Percentiles rank a stretch among this genome's conserved stretches.
These are phyloP conservation scores for Fusarium staphyleae DNA, from an alignment of 2,329 filamentous ascomycete species.

Conservation along the genomic window DNA sequence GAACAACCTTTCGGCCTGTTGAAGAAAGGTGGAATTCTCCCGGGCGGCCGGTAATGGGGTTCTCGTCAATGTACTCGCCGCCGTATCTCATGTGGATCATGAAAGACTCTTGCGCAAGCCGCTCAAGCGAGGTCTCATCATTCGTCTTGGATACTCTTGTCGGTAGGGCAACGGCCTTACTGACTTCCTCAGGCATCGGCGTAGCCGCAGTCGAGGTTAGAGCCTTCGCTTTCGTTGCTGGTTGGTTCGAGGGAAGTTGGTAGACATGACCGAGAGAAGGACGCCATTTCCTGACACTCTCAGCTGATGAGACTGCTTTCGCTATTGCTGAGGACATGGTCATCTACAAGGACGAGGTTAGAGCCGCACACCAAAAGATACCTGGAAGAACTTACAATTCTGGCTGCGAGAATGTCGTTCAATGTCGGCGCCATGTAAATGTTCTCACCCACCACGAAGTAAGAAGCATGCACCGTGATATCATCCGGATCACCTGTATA, in stretches of 20 bases:
- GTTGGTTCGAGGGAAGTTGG: constrained; percentile 47
- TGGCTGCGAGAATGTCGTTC: constrained; percentile 64
- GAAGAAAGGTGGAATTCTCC: constrained; percentile 71
- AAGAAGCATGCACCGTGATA: constrained; percentile 64
- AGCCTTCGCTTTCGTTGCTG: constrained; percentile 39
- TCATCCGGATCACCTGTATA: constrained; percentile 63
- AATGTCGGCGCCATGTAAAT: constrained; percentile 71
- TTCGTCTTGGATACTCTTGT: constrained; percentile 45
- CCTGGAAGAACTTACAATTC: constrained; percentile 56
- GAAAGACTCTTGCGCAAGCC: constrained; percentile 65
- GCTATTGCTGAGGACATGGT: constrained; percentile 63
- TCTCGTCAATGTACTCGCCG: constrained; percentile 72
- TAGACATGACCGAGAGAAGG: constrained; percentile 63
- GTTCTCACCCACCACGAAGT: constrained; percentile 71
- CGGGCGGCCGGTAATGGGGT: constrained; percentile 70
- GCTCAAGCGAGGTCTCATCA: constrained; percentile 52
- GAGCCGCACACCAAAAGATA: background rate
- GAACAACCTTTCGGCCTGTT: constrained; percentile 60
- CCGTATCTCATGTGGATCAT: constrained; percentile 64
- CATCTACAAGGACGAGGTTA: constrained; percentile 49
- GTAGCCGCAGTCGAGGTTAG: constrained; percentile 57
- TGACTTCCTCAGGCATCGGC: constrained; percentile 53
- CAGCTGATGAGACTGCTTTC: constrained; percentile 59
- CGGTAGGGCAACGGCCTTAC: constrained; percentile 31
- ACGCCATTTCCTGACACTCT: constrained; percentile 61